These are phyloP conservation scores for Aspergillus texensis DNA, from an alignment of 2,329 filamentous ascomycete genomes.

Conservation along the genomic window DNA sequence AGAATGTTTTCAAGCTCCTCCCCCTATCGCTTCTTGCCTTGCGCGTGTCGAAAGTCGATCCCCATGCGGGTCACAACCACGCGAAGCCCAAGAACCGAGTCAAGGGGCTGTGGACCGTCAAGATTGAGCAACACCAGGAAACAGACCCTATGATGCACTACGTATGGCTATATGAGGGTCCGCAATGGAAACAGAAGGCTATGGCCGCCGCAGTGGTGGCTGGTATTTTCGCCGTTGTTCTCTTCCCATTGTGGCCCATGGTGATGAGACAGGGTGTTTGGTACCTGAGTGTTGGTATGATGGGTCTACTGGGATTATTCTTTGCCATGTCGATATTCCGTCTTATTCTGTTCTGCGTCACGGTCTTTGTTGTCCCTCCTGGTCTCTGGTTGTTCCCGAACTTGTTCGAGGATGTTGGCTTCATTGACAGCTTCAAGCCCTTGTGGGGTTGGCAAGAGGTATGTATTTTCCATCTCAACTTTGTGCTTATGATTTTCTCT, in stretches of 20 bases:
- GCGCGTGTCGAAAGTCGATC: constrained; percentile 80
- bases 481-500: not conserved
- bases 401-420: constrained; percentile 96
- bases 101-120: constrained; percentile 95
- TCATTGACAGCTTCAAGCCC: constrained; percentile 95
- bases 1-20: constrained; percentile 92
- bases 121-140: constrained; percentile 95
- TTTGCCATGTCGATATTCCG: constrained; percentile 98
- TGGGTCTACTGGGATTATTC: constrained; percentile 87
- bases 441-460: constrained; percentile 99
- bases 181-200: constrained; percentile 90
- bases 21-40: constrained; percentile 93
- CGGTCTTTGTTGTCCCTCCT: constrained; percentile 79
- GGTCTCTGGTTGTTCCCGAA: constrained; percentile 99
- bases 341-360: constrained; percentile 89
- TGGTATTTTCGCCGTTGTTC: constrained; percentile 82
- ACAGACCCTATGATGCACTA: constrained; percentile 72
- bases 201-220: constrained; percentile 83
- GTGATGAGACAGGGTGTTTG: constrained; percentile 90
- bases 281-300: constrained; percentile 93
- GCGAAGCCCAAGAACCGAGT: constrained; percentile 72
- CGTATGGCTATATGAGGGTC: constrained; percentile 93
- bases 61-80: constrained; percentile 74
- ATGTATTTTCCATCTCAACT: constrained; percentile 30
- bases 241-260: constrained; percentile 96